Evolutionary conservation across 2,329 filamentous ascomycete genomes (phyloP).

Genomic region (Tolypocladium inflatum): DNA sequence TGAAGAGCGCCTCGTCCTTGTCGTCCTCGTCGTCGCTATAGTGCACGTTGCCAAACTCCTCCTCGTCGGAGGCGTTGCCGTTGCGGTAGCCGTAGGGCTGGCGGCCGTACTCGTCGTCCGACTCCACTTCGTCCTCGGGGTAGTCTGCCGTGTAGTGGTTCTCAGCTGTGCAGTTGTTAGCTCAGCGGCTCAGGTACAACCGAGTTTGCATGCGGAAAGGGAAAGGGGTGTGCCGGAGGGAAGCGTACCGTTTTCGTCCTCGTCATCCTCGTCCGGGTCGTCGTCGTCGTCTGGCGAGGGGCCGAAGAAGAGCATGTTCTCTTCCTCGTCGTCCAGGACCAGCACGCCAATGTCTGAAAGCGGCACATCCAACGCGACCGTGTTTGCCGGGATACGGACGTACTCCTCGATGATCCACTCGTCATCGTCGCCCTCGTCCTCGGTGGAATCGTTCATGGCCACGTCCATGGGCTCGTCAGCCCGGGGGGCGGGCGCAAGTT

Average conservation of each 20-base stretch:
- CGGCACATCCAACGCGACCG: slow-evolving; percentile 34
- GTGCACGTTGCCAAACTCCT: slow-evolving; percentile 44
- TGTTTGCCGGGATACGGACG: slow-evolving; percentile 46
- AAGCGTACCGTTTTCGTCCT: slow-evolving; percentile 53
- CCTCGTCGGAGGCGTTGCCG: slow-evolving; percentile 42
- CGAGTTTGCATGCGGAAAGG: background rate
- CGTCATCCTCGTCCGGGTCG: slow-evolving; percentile 47
- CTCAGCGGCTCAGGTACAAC: background rate
- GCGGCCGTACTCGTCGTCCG: slow-evolving; percentile 45
- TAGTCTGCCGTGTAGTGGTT: slow-evolving; percentile 75
- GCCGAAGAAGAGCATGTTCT: slow-evolving; percentile 50
- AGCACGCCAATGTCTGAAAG: slow-evolving; percentile 45
- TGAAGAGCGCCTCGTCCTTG: slow-evolving; percentile 26
- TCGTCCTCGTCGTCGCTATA: slow-evolving; percentile 29
- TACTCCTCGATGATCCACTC: slow-evolving; percentile 59
- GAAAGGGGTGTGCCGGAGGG: background rate
- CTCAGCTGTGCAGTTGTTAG: slow-evolving; percentile 42
- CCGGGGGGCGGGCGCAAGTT: slow-evolving; percentile 8
- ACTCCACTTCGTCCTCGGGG: slow-evolving; percentile 68
- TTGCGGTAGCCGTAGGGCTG: slow-evolving; percentile 47
- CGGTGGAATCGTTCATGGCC: slow-evolving; percentile 28
- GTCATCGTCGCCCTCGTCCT: slow-evolving; percentile 37
- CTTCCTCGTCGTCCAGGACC: slow-evolving; percentile 48
- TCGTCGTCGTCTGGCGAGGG: slow-evolving; percentile 53
- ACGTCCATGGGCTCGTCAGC: slow-evolving; percentile 13